Conservation (phyloP, 192 early-diverging fungal species). For the Cetraspora pellucida region DNA sequence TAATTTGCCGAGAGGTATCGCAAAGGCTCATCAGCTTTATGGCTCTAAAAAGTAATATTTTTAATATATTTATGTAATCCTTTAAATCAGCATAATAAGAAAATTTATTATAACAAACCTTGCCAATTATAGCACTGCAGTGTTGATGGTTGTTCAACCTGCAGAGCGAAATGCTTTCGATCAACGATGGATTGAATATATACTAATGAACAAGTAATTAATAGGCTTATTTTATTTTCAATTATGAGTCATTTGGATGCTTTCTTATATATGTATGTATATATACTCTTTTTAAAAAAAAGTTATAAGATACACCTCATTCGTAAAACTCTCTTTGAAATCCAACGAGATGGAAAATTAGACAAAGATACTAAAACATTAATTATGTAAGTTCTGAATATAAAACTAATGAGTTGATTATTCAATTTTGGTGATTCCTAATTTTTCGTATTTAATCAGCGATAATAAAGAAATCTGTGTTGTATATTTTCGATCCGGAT, state of each 20-base stretch:
- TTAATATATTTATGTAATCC: slow-evolving; percentile 24
- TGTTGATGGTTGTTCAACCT: slow-evolving; percentile 89
- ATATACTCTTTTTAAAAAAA: not conserved
- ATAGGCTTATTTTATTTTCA: slow-evolving; percentile 33
- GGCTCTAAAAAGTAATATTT: slow-evolving; percentile 49
- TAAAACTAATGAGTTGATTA: not conserved
- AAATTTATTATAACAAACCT: not conserved
- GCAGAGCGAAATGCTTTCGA: slow-evolving; percentile 93
- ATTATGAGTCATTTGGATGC: slow-evolving; percentile 2
- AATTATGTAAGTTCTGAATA: slow-evolving; percentile 60
- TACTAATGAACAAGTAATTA: slow-evolving; percentile 60
- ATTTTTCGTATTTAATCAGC: slow-evolving; percentile 44
- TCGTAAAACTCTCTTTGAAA: slow-evolving; percentile 68
- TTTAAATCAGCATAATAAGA: not conserved
- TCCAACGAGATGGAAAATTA: slow-evolving; percentile 62
- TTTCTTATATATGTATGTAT: not conserved
- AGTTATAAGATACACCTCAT: slow-evolving; percentile 66
- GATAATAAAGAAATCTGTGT: slow-evolving; percentile 79
- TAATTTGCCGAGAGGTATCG: slow-evolving; percentile 76
- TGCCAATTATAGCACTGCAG: slow-evolving; percentile 57
- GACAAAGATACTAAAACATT: slow-evolving; percentile 59
- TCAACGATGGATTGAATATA: slow-evolving; percentile 86
- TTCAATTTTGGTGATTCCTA: not conserved
- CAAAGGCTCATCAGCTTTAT: slow-evolving; percentile 68
- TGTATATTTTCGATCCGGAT: slow-evolving; percentile 89